These are phyloP conservation scores for Erythrobasidium yunnanense DNA, from an alignment of 768 basidiomycete species.

Conservation along the genomic window DNA sequence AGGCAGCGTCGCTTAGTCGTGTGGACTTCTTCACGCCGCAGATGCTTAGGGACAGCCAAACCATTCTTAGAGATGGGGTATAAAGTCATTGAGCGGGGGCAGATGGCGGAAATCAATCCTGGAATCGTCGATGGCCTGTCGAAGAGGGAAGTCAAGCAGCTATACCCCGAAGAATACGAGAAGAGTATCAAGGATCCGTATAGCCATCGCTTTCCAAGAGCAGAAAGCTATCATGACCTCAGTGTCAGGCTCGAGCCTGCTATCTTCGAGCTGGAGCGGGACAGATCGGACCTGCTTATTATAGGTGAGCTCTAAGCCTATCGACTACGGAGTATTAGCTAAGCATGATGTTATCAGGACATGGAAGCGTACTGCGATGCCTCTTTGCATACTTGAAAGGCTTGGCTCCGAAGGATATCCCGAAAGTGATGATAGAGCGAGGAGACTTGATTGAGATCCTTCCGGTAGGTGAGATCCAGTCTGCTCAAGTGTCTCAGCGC, in stretches of 20 bases:
- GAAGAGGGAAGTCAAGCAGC: slow-evolving; percentile 74
- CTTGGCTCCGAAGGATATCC: slow-evolving; percentile 87
- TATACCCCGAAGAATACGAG: slow-evolving; percentile 89
- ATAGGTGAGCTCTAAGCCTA: slow-evolving; percentile 50
- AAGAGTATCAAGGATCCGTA: slow-evolving; percentile 88
- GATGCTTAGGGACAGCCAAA: slow-evolving; percentile 92
- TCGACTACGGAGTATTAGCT: slow-evolving; percentile 30
- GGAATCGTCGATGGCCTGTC: slow-evolving; percentile 80
- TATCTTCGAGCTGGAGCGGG: slow-evolving; percentile 82
- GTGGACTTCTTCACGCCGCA: slow-evolving; percentile 88
- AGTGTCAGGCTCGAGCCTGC: slow-evolving; percentile 41
- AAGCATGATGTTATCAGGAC: too few relatives aligned
- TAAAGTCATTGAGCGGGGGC: slow-evolving; percentile 77
- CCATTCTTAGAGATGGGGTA: slow-evolving; percentile 55
- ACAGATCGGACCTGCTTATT: slow-evolving; percentile 87
- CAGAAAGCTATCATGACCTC: slow-evolving; percentile 91
- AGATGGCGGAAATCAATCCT: slow-evolving; percentile 97
- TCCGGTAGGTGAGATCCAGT: slow-evolving; percentile 16
- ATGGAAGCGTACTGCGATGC: slow-evolving; percentile 90
- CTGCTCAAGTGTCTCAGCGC: neutral
- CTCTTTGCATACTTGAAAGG: slow-evolving; percentile 53
- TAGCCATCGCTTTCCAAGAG: slow-evolving; percentile 42
- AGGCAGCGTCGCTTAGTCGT: slow-evolving; percentile 51
- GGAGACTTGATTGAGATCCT: slow-evolving; percentile 78
- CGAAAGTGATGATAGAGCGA: slow-evolving; percentile 89